phyloP scores from a whole-genome alignment of 1,139 yeast genomes.

The Komagataea norvegica region DNA sequence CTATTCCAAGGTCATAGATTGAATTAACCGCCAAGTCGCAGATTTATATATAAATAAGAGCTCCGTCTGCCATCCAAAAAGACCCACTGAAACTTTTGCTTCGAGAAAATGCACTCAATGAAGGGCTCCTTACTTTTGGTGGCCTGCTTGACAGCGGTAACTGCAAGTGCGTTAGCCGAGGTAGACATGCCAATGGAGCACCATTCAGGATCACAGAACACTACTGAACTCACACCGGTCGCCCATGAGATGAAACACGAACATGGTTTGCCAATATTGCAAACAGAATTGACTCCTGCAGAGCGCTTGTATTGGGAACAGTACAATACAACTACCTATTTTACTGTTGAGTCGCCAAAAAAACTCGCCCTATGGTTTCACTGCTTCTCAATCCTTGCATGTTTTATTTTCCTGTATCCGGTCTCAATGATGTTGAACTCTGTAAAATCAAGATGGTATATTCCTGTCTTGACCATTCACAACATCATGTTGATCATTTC shows the following conservation, averaged over 20 bases:
- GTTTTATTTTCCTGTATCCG: constrained; percentile 65
- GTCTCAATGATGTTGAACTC: constrained; percentile 60
- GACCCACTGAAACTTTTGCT: too few relatives aligned
- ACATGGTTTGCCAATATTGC: constrained; percentile 76
- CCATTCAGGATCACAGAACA: constrained; percentile 4
- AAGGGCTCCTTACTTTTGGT: too few relatives aligned
- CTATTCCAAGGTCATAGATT: too few relatives aligned
- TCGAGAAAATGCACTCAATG: too few relatives aligned
- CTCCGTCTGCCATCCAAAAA: too few relatives aligned
- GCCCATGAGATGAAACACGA: constrained; percentile 48
- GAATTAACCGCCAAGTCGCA: too few relatives aligned
- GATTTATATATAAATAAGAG: too few relatives aligned
- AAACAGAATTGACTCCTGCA: constrained; percentile 63
- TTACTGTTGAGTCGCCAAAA: constrained; percentile 49
- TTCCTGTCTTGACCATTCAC: constrained; percentile 54
- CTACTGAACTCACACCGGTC: constrained; percentile 26
- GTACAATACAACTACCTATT: constrained; percentile 77
- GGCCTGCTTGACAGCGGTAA: too few relatives aligned
- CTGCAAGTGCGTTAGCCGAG: too few relatives aligned
- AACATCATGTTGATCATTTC: constrained; percentile 44
- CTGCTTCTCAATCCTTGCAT: constrained; percentile 38
- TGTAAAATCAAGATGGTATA: constrained; percentile 51
- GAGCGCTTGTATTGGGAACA: constrained; percentile 75
- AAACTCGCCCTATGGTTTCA: constrained; percentile 57
- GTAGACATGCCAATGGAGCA: constrained; percentile 7